Conservation (phyloP, 768 basidiomycete species). For the Dioszegia aurantiaca region DNA sequence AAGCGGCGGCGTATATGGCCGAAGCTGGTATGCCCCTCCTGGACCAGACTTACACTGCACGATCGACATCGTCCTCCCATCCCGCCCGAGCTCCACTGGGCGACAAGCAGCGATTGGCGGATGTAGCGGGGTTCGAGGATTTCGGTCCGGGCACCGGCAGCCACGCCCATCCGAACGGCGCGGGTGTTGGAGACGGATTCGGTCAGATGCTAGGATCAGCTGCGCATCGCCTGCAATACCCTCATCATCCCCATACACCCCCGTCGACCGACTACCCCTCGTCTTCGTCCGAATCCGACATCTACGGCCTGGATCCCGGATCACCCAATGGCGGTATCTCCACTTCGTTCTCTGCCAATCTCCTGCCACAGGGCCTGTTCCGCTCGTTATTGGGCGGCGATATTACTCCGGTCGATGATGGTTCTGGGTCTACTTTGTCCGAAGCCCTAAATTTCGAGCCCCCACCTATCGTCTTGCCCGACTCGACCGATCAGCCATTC, state of each 20-base stretch:
- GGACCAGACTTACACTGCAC: conserved; percentile 39
- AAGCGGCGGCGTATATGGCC: conserved; percentile 48
- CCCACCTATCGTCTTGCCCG: conserved; percentile 1
- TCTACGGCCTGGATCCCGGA: conserved; percentile 47
- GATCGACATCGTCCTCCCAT: conserved; percentile 15
- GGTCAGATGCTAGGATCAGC: neutral
- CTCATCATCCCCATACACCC: conserved; percentile 10
- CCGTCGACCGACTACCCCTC: conserved; percentile 25
- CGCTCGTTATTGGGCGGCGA: conserved; percentile 48
- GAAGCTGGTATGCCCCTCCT: conserved; percentile 49
- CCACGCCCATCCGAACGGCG: conserved; percentile 4
- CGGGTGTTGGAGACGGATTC: neutral
- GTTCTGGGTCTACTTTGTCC: conserved; percentile 11
- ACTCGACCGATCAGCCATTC: neutral
- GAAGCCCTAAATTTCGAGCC: conserved; percentile 17
- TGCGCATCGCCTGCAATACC: neutral
- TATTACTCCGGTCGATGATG: conserved; percentile 37
- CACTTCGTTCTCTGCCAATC: conserved; percentile 50
- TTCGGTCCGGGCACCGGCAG: conserved; percentile 43
- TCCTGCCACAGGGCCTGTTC: conserved; percentile 52
- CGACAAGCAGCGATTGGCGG: conserved; percentile 17
- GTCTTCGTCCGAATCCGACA: conserved; percentile 29
- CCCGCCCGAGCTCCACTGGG: conserved; percentile 5
- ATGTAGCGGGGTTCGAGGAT: conserved; percentile 51
- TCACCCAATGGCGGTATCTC: conserved; percentile 51